Percentiles rank a stretch among this genome's conserved stretches.
phyloP scores from a whole-genome alignment of 1,284 basidiomycete genomes.

The Malassezia psittaci region DNA sequence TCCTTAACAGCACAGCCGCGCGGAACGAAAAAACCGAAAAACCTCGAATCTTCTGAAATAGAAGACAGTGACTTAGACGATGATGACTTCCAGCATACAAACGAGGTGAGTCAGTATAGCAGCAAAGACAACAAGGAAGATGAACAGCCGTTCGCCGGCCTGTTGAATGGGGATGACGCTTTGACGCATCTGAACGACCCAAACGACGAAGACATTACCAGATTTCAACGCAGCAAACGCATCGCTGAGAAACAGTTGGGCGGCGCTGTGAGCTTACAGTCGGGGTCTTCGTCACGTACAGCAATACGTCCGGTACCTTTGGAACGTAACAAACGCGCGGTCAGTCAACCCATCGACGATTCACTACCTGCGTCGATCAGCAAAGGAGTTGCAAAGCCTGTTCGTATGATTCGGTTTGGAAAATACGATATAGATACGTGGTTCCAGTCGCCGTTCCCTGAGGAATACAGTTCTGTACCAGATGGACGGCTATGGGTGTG shows the following conservation, averaged over 20 bases:
- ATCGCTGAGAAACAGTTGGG: constrained; percentile 59
- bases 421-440: constrained; percentile 90
- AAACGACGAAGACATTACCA: constrained; percentile 62
- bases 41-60: background rate
- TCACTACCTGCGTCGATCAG: background rate
- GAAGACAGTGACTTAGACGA: constrained; percentile 1
- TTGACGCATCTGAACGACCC: constrained; percentile 62
- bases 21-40: background rate
- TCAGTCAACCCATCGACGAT: constrained; percentile 5
- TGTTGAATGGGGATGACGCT: constrained; percentile 59
- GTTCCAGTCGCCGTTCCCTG: constrained; percentile 97
- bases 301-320: constrained; percentile 7
- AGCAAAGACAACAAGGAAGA: constrained; percentile 13
- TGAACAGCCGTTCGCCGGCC: constrained; percentile 67
- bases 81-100: background rate
- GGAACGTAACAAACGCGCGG: constrained; percentile 13
- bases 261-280: constrained; percentile 7
- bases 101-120: background rate
- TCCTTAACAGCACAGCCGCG: background rate
- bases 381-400: constrained; percentile 26
- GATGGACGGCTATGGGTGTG: constrained; percentile 93
- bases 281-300: background rate
- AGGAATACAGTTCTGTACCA: constrained; percentile 87
- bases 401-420: constrained; percentile 69
- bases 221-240: constrained; percentile 64